Evolutionary conservation across 2,329 filamentous ascomycete species (phyloP).

Genomic region (Fusarium keratoplasticum): DNA sequence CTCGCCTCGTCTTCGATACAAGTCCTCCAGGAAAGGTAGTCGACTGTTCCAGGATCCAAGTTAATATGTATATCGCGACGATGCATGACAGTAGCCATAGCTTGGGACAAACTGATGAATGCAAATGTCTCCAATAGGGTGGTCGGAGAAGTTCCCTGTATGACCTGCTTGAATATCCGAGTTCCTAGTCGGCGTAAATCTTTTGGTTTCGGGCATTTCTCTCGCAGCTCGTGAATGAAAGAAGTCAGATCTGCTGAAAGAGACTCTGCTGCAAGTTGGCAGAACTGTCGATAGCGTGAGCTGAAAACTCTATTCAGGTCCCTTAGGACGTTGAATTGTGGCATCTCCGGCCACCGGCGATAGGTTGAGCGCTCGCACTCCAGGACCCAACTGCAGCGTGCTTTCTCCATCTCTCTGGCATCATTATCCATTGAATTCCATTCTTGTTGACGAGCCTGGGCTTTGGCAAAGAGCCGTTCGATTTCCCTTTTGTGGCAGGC

Average conservation of each 20-base stretch:
- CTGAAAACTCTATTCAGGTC: not conserved
- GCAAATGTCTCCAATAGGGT: not conserved
- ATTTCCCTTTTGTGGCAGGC: not conserved
- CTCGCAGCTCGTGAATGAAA: rapidly evolving
- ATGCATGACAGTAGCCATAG: not conserved
- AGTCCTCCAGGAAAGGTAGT: not conserved
- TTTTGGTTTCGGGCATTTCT: not conserved
- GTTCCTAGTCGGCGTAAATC: not conserved
- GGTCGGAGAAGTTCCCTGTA: not conserved
- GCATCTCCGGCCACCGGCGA: not conserved
- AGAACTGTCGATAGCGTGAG: not conserved
- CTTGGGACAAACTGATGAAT: not conserved
- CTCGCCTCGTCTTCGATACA: rapidly evolving
- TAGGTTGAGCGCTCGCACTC: not conserved
- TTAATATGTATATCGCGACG: not conserved
- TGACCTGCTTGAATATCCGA: not conserved
- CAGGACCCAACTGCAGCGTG: too few species aligned
- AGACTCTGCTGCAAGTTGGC: rapidly evolving
- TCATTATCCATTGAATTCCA: not conserved
- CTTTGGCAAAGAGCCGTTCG: not conserved
- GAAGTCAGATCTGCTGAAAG: not conserved
- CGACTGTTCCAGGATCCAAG: not conserved
- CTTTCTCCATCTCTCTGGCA: rapidly evolving
- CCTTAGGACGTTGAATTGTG: not conserved
- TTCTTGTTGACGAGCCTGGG: not conserved